Evolutionary conservation across 2,329 filamentous ascomycete species (phyloP), one percentile per base, ranked within the genome.

Genomic region (Claviceps sp.): DNA sequence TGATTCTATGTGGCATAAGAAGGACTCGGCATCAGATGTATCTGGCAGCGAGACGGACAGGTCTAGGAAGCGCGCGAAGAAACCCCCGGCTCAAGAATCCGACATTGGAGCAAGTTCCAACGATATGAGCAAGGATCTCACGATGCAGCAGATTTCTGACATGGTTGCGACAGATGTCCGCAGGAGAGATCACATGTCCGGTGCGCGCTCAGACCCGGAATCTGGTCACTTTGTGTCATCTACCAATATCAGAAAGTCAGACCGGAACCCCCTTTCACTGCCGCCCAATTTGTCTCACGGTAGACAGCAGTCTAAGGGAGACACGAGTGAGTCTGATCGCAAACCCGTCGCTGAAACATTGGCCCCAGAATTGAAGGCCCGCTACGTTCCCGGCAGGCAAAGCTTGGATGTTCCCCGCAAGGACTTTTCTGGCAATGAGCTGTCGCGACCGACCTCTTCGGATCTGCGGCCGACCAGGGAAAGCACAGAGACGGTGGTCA

Each of bases 61-160:
- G 7, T 62, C 61, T 53, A 67, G 51, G n/a, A 58, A 61, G 62
- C 48, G 30, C 30, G 30, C 65, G 62, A 56, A 65, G 68, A 37
- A 55, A 42, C 2, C 58, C 54, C 13, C 54, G 41, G 49, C 64
- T 59, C 22, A 71, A 73, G 40, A 17, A n/a, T 37, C 16, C 6
- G 43, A 24, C 2, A 69, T 64, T 16, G 72, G 70, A 11, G 80
- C 75, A 1, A 69, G 74, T 51, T 73, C 71, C 47, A 75, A 72
- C 56, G 75, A 72, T 56, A 71, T 66, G 45, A 56, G 64, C 24
- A 75, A 73, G 55, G 75, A 80, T 52, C 66, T 82, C 13, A 64
- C 82, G 13, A 76, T 80, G 55, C 80, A 77, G 61, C 79, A 82
- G 59, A 82, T 82, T 77, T 66, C 74, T 53, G 77, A 81, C 53